A percentile compares a stretch with the other conserved stretches of the same genome.
Conservation (phyloP, 306 rosid species). For the Prunus persica region DNA sequence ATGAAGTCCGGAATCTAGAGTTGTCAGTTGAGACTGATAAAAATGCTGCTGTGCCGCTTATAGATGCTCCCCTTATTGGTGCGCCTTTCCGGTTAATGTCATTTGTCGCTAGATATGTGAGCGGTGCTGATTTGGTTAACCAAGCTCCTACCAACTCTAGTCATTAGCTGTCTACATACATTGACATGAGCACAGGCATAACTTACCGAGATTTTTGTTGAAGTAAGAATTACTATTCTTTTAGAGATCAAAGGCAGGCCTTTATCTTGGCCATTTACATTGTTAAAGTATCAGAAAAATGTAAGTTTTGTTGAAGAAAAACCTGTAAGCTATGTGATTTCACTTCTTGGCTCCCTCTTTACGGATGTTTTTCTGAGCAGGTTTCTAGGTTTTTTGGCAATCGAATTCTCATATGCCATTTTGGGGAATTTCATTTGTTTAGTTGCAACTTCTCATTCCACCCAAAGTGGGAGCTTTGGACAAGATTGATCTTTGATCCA, state of each 20-base stretch:
- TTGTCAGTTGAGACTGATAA: conserved; percentile 35
- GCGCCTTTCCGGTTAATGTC: conserved; percentile 89
- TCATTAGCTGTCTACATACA: conserved; percentile 23
- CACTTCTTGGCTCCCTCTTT: neutral
- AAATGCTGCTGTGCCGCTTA: conserved; percentile 41
- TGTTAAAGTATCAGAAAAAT: conserved; percentile 23
- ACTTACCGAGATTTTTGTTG: conserved; percentile 1
- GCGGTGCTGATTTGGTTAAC: conserved; percentile 83
- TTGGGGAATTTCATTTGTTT: neutral
- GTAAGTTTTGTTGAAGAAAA: conserved; percentile 11
- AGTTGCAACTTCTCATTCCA: neutral
- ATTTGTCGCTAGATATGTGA: conserved; percentile 79
- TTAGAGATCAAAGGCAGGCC: conserved; percentile 23
- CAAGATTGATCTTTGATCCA: too few relatives aligned
- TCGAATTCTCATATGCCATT: neutral
- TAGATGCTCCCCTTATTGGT: conserved; percentile 87
- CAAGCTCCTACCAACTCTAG: conserved; percentile 29
- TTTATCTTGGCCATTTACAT: conserved; percentile 24
- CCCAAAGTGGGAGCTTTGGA: too few relatives aligned
- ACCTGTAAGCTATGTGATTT: conserved; percentile 2
- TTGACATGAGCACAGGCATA: neutral
- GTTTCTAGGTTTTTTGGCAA: neutral
- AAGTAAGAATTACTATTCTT: conserved; percentile 26
- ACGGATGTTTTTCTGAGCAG: neutral
- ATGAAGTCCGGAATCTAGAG: conserved; percentile 38